These are phyloP conservation scores for Gloeopeniophorella convolvens DNA, from an alignment of 768 basidiomycete genomes.

Conservation along the genomic window DNA sequence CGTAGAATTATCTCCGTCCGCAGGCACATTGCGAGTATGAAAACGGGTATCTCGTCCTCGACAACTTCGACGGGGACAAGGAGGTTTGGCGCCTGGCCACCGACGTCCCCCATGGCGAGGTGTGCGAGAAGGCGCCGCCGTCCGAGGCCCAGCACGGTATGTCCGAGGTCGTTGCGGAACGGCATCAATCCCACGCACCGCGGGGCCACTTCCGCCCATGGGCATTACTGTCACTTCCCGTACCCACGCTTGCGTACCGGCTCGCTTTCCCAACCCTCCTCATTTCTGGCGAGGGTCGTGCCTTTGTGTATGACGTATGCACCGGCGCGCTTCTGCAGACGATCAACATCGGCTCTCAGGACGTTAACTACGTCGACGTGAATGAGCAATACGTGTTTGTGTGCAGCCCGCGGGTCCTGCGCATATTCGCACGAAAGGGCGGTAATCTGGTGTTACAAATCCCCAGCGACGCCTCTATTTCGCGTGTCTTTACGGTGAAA, in stretches of 20 bases:
- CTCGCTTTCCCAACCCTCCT: slow-evolving; percentile 62
- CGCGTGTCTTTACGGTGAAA: slow-evolving; percentile 1
- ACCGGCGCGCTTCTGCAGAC: slow-evolving; percentile 42
- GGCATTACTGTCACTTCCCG: slow-evolving; percentile 47
- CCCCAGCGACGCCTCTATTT: slow-evolving; percentile 4
- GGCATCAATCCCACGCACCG: slow-evolving; percentile 9
- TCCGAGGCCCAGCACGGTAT: slow-evolving; percentile 27
- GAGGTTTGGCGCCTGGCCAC: slow-evolving; percentile 63
- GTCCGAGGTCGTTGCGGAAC: slow-evolving; percentile 22
- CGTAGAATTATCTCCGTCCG: slow-evolving; percentile 43
- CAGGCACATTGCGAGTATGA: slow-evolving; percentile 72
- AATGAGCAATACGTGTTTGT: slow-evolving; percentile 51
- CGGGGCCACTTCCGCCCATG: slow-evolving; percentile 58
- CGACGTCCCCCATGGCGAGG: slow-evolving; percentile 20
- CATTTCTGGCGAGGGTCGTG: slow-evolving; percentile 37
- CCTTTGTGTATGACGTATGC: slow-evolving; percentile 61
- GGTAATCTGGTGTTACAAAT: slow-evolving; percentile 39
- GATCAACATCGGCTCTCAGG: slow-evolving; percentile 35
- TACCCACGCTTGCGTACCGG: slow-evolving; percentile 44
- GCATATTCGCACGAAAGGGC: slow-evolving; percentile 45
- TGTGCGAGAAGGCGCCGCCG: neutral
- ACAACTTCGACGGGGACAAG: slow-evolving; percentile 47
- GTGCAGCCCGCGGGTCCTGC: slow-evolving; percentile 41
- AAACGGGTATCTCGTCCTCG: slow-evolving; percentile 65
- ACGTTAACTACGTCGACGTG: slow-evolving; percentile 55